Conservation (phyloP, 805 yeast species). For the Jamesozyma rosinii region DNA sequence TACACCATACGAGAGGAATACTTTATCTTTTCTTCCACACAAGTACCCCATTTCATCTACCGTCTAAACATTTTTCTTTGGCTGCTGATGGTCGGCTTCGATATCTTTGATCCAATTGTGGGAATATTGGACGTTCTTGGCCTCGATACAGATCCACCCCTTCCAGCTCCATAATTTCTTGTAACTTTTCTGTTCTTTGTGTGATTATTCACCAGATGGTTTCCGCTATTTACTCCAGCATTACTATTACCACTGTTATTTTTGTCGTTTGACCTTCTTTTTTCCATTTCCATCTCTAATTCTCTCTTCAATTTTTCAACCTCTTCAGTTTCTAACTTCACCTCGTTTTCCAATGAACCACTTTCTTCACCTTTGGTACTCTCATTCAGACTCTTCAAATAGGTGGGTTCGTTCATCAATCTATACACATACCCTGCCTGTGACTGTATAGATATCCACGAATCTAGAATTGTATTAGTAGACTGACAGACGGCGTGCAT, state of each 20-base stretch:
- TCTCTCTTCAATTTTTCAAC: slow-evolving; percentile 15
- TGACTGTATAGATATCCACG: slow-evolving; percentile 54
- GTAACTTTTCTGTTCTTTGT: not conserved
- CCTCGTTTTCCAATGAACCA: slow-evolving; percentile 9
- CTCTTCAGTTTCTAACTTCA: slow-evolving; percentile 11
- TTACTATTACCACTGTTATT: not conserved
- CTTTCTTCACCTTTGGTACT: slow-evolving; percentile 26
- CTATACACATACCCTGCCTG: slow-evolving; percentile 49
- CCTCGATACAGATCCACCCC: slow-evolving; percentile 2
- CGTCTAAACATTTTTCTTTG: slow-evolving; percentile 22
- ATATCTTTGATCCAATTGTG: slow-evolving; percentile 14
- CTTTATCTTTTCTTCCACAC: not conserved
- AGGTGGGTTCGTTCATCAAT: slow-evolving; percentile 34
- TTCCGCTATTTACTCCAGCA: not conserved
- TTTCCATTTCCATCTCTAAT: slow-evolving; percentile 9
- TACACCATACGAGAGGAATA: too few relatives aligned
- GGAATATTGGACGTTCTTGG: slow-evolving; percentile 15
- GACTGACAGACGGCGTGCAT: slow-evolving; percentile 38
- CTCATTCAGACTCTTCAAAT: slow-evolving; percentile 30
- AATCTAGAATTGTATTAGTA: slow-evolving; percentile 42
- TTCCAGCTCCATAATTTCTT: not conserved
- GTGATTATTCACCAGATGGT: not conserved
- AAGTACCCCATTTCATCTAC: not conserved
- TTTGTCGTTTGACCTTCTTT: not conserved
- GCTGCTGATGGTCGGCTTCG: slow-evolving; percentile 21